These are phyloP conservation scores for Talaromyces sp. DNA, from an alignment of 2,329 filamentous ascomycete genomes.

Conservation along the genomic window DNA sequence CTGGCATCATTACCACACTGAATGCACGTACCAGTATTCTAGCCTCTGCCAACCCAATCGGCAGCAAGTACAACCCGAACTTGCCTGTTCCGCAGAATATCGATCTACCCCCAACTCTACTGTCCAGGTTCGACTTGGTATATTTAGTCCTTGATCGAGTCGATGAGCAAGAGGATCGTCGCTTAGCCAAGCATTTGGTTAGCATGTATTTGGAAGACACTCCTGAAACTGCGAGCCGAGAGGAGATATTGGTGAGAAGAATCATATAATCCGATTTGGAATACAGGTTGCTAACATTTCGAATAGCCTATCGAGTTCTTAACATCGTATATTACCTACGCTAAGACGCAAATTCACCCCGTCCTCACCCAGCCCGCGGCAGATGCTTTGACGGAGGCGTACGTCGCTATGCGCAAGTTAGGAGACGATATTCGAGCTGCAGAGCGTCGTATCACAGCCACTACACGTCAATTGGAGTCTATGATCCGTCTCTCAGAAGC, in stretches of 20 bases:
- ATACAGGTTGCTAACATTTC: slow-evolving; percentile 20
- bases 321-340: slow-evolving; percentile 95
- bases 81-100: slow-evolving; percentile 97
- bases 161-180: slow-evolving; percentile 83
- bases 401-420: slow-evolving; percentile 92
- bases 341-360: slow-evolving; percentile 80
- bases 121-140: slow-evolving; percentile 94
- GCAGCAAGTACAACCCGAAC: slow-evolving; percentile 95
- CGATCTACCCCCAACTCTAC: slow-evolving; percentile 87
- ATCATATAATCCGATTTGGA: slow-evolving; percentile 9
- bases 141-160: slow-evolving; percentile 94
- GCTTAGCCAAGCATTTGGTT: slow-evolving; percentile 85
- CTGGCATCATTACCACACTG: slow-evolving; percentile 78
- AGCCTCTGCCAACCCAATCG: slow-evolving; percentile 95
- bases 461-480: slow-evolving; percentile 90
- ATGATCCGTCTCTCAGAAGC: slow-evolving; percentile 98
- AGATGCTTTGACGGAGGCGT: slow-evolving; percentile 78
- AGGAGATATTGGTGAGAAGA: slow-evolving; percentile 75
- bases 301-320: slow-evolving; percentile 84
- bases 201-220: slow-evolving; percentile 96
- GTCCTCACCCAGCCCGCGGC: slow-evolving; percentile 74
- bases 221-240: slow-evolving; percentile 72
- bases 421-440: slow-evolving; percentile 81
- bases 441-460: slow-evolving; percentile 96
- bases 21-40: slow-evolving; percentile 95